Base-by-base conservation (phyloP, 2,329 filamentous ascomycete genomes). In the Elsinoe arachidis region DNA sequence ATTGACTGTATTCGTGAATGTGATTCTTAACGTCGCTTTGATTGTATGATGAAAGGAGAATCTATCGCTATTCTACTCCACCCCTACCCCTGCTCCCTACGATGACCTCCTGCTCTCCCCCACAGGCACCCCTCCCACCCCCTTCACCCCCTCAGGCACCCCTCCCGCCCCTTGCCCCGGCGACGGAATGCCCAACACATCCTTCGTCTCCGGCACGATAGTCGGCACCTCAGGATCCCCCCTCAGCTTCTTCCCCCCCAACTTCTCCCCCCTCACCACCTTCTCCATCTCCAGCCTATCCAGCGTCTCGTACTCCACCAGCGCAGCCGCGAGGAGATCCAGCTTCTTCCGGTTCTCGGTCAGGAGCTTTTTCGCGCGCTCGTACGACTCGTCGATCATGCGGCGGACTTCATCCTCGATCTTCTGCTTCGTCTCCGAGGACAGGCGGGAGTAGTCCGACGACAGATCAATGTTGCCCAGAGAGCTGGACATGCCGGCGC, bases 301-400 rank as follows among this genome's bases (percentile, higher is more conserved):
- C 54, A 99, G 75, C 0, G 90, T 96, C 77, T 99, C 93, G 71
- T 96, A 97, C 72, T 96, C 86, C 34, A 99, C 84, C 9, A 99
- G 79, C 5, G 91, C 93, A 67, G 91, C 85, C 26, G 93, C 92
- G 9, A 99, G 77, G 10, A 89, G 77, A 65, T 99, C 92, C 6
- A 99, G 80, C 71, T 96, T 92, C 59, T 87, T 85, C 57, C 90
- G 83, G 70, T 87, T 89, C 35, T 83, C 80, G 1, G 80, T 82
- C 47, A 99, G 74, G 3, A 97, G 78, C 47, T 81, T 80, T 41
- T 74, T 77, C 0, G 91, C 90, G 35, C 90, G 86, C 57, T 82
- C 77, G 60, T 90, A 86, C 14, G 87, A 88, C 67, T 93, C 91
- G 65, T 90, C 87, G 43, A 97, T 80, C 12, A 93, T 79, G 47